These are phyloP conservation scores for Coffea humblotiana DNA, from an alignment of 305 asterid genomes.

Conservation along the genomic window DNA sequence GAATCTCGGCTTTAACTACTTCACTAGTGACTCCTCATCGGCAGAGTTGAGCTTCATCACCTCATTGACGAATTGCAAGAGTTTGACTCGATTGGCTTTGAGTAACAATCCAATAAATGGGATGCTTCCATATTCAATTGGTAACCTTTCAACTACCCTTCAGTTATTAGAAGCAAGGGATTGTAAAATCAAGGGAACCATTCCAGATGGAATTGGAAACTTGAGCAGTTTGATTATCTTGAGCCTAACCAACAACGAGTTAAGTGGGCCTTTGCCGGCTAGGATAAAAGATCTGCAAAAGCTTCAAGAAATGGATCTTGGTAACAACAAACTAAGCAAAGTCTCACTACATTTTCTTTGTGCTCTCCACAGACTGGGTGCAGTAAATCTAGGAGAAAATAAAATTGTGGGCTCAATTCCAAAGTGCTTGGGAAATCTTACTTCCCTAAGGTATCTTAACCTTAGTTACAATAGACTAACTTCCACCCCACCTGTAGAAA, in stretches of 20 bases:
- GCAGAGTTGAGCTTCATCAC: not conserved
- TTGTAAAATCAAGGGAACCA: not conserved
- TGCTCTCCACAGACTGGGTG: not conserved
- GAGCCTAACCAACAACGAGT: not conserved
- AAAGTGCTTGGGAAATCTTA: constrained; percentile 9
- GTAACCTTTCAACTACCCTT: constrained; percentile 3
- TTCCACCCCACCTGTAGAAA: not conserved
- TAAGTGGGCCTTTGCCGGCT: not conserved
- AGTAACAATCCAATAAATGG: constrained; percentile 1
- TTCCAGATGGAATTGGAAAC: constrained; percentile 10
- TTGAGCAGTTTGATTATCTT: not conserved
- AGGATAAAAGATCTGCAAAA: not conserved
- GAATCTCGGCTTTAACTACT: not conserved
- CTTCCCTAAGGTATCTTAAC: not conserved
- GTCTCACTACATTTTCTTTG: not conserved
- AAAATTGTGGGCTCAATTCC: constrained; percentile 5
- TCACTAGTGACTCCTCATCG: not conserved
- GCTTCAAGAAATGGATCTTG: not conserved
- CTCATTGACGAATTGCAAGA: not conserved
- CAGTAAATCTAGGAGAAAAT: not conserved
- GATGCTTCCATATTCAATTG: constrained; percentile 1
- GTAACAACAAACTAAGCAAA: not conserved
- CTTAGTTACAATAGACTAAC: not conserved
- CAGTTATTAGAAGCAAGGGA: not conserved
- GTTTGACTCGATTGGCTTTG: not conserved